phyloP scores from a whole-genome alignment of 2,329 filamentous ascomycete species.

The Colletotrichum euphorbiae region DNA sequence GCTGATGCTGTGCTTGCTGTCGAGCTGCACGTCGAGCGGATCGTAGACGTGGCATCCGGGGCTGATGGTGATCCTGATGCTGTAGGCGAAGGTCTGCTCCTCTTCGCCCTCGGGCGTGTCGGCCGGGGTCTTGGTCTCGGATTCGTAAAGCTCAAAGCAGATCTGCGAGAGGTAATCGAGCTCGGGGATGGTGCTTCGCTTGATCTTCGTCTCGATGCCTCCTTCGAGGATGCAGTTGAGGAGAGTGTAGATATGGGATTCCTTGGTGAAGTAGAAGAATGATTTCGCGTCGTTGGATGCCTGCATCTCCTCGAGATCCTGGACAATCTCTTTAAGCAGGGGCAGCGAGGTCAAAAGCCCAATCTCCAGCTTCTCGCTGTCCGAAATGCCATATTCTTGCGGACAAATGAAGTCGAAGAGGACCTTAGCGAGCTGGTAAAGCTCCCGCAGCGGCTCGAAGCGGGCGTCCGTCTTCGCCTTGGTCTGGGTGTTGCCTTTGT shows the following conservation, averaged over 20 bases:
- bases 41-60: conserved; percentile 97
- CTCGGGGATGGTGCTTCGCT: conserved; percentile 93
- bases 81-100: conserved; percentile 87
- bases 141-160: conserved; percentile 97
- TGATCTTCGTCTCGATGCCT: conserved; percentile 96
- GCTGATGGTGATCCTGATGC: conserved; percentile 94
- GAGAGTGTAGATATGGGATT: conserved; percentile 97
- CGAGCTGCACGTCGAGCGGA: conserved; percentile 94
- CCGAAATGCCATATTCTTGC: conserved; percentile 96
- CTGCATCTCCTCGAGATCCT: conserved; percentile 96
- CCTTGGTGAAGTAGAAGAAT: conserved; percentile 99
- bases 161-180: conserved; percentile 98
- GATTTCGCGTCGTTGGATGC: conserved; percentile 93
- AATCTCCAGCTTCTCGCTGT: conserved; percentile 98
- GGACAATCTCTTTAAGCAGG: conserved; percentile 94
- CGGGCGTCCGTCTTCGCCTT: conserved; percentile 86
- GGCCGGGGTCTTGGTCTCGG: conserved; percentile 74
- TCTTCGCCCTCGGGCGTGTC: conserved; percentile 60
- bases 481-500: conserved; percentile 78
- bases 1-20: conserved; percentile 95
- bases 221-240: conserved; percentile 98
- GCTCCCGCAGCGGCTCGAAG: conserved; percentile 88
- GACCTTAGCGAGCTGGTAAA: conserved; percentile 94
- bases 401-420: conserved; percentile 98
- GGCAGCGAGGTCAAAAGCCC: conserved; percentile 93